phyloP scores from a whole-genome alignment of 2,329 filamentous ascomycete species.

The Hymenoscyphus infarciens region DNA sequence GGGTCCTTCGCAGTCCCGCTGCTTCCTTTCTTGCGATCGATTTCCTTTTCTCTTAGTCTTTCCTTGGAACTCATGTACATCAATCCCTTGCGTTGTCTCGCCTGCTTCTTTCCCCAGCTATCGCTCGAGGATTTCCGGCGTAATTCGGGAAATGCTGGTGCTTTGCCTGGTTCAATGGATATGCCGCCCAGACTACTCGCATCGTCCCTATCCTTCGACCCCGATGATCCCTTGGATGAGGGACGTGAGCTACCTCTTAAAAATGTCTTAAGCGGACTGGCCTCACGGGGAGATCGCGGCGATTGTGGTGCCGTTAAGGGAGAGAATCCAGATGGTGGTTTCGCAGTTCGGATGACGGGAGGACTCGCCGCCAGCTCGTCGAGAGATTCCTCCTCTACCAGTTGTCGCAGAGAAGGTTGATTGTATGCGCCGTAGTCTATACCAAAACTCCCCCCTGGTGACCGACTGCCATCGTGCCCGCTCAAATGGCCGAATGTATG shows the following conservation, averaged over 20 bases:
- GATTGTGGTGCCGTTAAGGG: conserved; percentile 60
- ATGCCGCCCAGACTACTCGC: conserved; percentile 60
- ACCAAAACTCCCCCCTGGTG: conserved; percentile 51
- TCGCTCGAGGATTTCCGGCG: conserved; percentile 54
- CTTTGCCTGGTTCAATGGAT: conserved; percentile 56
- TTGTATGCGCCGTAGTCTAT: conserved; percentile 69
- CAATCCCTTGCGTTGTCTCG: conserved; percentile 53
- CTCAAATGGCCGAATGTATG: conserved; percentile 24
- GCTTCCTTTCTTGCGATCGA: conserved; percentile 56
- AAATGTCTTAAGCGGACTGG: conserved; percentile 54
- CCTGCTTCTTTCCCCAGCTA: conserved; percentile 58
- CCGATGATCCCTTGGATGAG: conserved; percentile 54
- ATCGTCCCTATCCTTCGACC: conserved; percentile 53
- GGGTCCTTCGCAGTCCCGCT: conserved; percentile 42
- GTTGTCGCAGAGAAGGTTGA: conserved; percentile 47
- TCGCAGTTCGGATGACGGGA: conserved; percentile 77
- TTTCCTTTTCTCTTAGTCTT: conserved; percentile 58
- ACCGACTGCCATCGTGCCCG: conserved; percentile 21
- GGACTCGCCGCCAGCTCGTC: conserved; percentile 60
- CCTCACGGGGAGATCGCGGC: conserved; percentile 48
- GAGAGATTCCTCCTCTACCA: conserved; percentile 47
- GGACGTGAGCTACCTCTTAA: conserved; percentile 53
- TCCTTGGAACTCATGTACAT: conserved; percentile 75
- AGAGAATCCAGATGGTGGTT: conserved; percentile 74
- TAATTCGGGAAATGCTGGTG: conserved; percentile 46